A percentile compares a stretch with the other conserved stretches of the same genome.
These are phyloP conservation scores for Picea glauca DNA, from an alignment of 75 land plant species.

Conservation along the genomic window DNA sequence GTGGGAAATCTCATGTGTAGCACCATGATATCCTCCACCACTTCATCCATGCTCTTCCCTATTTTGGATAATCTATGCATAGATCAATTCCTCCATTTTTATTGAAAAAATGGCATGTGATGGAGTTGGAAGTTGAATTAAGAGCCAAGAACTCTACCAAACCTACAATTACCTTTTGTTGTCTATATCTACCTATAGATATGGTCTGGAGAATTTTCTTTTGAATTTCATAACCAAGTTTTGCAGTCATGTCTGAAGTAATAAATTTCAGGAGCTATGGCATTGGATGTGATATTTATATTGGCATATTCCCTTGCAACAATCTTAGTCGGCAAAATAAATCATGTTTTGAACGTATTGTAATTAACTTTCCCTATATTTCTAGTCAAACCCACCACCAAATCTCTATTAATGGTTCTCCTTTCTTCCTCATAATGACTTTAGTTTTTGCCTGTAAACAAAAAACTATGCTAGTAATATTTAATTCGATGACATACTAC, in stretches of 20 bases:
- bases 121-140: too few relatives aligned
- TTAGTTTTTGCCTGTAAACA: too few relatives aligned
- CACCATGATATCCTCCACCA: too few relatives aligned
- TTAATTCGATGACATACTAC: too few relatives aligned
- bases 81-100: too few relatives aligned
- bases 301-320: slow-evolving; percentile 90
- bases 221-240: slow-evolving; percentile 80
- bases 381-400: slow-evolving; percentile 90
- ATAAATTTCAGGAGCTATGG: slow-evolving; percentile 96
- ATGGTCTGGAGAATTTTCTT: slow-evolving; percentile 74
- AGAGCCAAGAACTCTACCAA: too few relatives aligned
- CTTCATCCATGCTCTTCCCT: too few relatives aligned
- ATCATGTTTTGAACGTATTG: slow-evolving; percentile 96
- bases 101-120: too few relatives aligned
- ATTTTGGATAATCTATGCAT: too few relatives aligned
- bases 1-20: too few relatives aligned
- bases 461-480: too few relatives aligned
- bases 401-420: slow-evolving; percentile 84
- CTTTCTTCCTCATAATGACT: slow-evolving; percentile 5
- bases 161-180: too few relatives aligned
- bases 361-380: slow-evolving; percentile 96
- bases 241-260: slow-evolving; percentile 97
- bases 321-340: slow-evolving; percentile 88
- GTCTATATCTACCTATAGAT: slow-evolving; percentile 51
- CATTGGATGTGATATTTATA: slow-evolving; percentile 85